Base-by-base conservation (phyloP, 805 yeast species). In the Ogataea wickerhamii region DNA sequence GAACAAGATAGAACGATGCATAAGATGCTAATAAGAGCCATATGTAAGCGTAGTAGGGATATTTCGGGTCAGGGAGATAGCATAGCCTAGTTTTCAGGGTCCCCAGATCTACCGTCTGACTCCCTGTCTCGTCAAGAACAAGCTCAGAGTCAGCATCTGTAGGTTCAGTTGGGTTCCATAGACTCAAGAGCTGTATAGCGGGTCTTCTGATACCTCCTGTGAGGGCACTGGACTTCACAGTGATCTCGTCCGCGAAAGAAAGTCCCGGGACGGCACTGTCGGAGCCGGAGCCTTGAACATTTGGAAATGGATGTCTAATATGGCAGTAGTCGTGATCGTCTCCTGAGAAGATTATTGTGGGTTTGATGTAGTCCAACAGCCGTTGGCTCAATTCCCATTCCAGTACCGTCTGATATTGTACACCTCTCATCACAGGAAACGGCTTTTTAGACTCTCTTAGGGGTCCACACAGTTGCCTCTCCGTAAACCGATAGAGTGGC, bases 241-340 rank as follows among this genome's bases (percentile, higher is more conserved):
- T 87, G 45, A 83, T 78, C 56, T 93, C 98, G 39, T 49, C 53
- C 1, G 48, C 27, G 28, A 43, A 46, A 5, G 45, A 34, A 8
- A 21, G 38, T 11, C 49, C 48, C 11, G 29, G 29, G 12, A 22
- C 12, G 21, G 42, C 13, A 1, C 17, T 18, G 4, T 11, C 22
- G 18, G 22, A 10, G 35, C 20, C 5, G 21, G 20, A 14, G 2
- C 30, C 41, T 6, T 24, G 34, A 2, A 25, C 12, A 24, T 39
- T 40, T 2, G 21, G 38, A 25, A 48, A 64, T 4, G 49, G 40
- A 56, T 91, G 97, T 16, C 64, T 63, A 21, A 82, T 72, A 47
- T 84, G 87, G 60, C 98, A 93, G 49, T 85, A 88, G 59, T 93
- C 98, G 61, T 93, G 98, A 57, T 93, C 98, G 58, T 93, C 98